Conservation (phyloP, 345 rosid species). For the Populus simonii region DNA sequence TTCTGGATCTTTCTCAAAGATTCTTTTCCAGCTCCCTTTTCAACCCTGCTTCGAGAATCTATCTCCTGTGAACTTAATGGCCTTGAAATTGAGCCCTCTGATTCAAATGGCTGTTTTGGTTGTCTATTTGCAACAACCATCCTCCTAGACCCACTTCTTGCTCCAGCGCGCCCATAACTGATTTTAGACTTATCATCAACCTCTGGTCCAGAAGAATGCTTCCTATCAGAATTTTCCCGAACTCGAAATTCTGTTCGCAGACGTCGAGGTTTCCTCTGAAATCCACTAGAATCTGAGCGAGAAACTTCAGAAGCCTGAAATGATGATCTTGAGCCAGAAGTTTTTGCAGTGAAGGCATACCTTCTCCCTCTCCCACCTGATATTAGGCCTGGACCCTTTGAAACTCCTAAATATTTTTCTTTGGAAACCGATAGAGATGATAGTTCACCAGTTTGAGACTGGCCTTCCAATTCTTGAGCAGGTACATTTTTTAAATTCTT, state of each 20-base stretch:
- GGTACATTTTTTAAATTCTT: conserved; percentile 30
- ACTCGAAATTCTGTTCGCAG: conserved; percentile 73
- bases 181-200: conserved; percentile 48
- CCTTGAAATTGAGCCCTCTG: conserved; percentile 44
- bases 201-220: conserved; percentile 28
- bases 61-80: conserved; percentile 35
- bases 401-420: conserved; percentile 32
- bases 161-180: conserved; percentile 39
- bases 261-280: conserved; percentile 58
- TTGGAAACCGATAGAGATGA: conserved; percentile 25
- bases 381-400: conserved; percentile 38
- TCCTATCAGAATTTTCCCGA: conserved; percentile 54
- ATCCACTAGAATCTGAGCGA: conserved; percentile 52
- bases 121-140: conserved; percentile 49
- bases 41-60: conserved; percentile 43
- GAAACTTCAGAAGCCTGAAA: conserved; percentile 47
- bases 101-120: conserved; percentile 46
- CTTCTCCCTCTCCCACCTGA: conserved; percentile 48
- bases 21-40: conserved; percentile 50
- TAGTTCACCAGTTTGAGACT: conserved; percentile 34
- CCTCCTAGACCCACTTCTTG: conserved; percentile 50
- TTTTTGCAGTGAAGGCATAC: conserved; percentile 44
- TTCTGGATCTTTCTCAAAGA: conserved; percentile 40
- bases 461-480: conserved; percentile 44
- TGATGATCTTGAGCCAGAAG: conserved; percentile 51